Evolutionary conservation across 805 yeast species (phyloP).

Genomic region (Hermanozyma aechmeae): DNA sequence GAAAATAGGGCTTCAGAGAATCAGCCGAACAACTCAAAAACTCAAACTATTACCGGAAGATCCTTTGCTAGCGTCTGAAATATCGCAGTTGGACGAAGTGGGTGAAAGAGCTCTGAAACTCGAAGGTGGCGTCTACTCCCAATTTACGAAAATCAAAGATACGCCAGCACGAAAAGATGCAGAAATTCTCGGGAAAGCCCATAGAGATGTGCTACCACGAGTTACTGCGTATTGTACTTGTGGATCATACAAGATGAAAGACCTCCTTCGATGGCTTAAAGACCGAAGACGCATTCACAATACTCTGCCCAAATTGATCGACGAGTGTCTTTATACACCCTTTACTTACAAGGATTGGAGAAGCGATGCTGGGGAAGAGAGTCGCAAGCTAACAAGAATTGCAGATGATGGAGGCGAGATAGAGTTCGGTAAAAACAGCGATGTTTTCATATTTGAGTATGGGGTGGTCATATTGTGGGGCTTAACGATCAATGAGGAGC

Average conservation of each 20-base stretch:
- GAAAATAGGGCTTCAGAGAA: conserved; percentile 64
- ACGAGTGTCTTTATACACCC: conserved; percentile 91
- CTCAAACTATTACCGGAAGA: conserved; percentile 63
- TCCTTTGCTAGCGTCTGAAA: too few relatives aligned
- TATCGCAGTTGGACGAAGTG: conserved; percentile 10
- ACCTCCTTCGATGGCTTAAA: conserved; percentile 73
- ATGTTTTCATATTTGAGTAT: conserved; percentile 84
- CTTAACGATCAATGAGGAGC: conserved; percentile 74
- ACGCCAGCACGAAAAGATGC: conserved; percentile 90
- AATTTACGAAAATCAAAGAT: conserved; percentile 75
- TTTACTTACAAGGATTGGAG: conserved; percentile 79
- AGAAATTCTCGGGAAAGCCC: conserved; percentile 81
- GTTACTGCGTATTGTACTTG: conserved; percentile 97
- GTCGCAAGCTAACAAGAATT: conserved; percentile 44
- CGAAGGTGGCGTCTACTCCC: conserved; percentile 60
- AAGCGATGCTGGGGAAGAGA: conserved; percentile 32
- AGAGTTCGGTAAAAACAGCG: conserved; percentile 73
- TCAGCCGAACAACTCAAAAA: conserved; percentile 67
- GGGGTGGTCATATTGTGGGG: conserved; percentile 99
- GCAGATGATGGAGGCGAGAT: conserved; percentile 96
- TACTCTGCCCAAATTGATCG: conserved; percentile 79
- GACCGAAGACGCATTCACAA: conserved; percentile 67
- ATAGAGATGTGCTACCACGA: conserved; percentile 76
- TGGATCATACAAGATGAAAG: conserved; percentile 84
- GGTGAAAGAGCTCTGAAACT: conserved; percentile 11